A percentile compares a stretch with the other conserved stretches of the same genome.
Conservation (phyloP, 768 basidiomycete genomes). For the Saitozyma sp. region DNA sequence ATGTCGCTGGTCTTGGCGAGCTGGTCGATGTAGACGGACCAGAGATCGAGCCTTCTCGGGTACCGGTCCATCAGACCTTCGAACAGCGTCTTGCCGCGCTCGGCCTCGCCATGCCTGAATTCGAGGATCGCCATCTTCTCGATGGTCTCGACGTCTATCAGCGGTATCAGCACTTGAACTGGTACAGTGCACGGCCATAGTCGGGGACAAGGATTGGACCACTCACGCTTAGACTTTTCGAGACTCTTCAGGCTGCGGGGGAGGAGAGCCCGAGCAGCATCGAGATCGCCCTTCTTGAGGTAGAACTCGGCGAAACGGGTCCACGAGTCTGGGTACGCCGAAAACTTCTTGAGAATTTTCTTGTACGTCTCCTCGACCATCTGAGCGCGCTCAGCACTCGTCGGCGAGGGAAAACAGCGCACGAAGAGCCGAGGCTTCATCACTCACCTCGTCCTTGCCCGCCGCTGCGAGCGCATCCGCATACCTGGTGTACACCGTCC, state of each 20-base stretch:
- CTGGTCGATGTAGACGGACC: constrained; percentile 97
- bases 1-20: constrained; percentile 78
- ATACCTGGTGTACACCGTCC: constrained; percentile 80
- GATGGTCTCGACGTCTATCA: constrained; percentile 86
- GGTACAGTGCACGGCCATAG: too few species aligned
- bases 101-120: constrained; percentile 89
- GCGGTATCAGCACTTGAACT: background rate
- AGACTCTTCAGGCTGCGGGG: constrained; percentile 85
- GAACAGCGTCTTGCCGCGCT: constrained; percentile 92
- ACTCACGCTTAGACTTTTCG: constrained; percentile 89
- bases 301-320: constrained; percentile 75
- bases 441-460: constrained; percentile 71
- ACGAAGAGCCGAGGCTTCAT: background rate
- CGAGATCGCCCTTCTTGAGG: constrained; percentile 71
- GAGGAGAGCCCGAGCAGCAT: constrained; percentile 80
- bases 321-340: constrained; percentile 91
- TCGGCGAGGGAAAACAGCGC: background rate
- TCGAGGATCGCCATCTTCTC: constrained; percentile 93
- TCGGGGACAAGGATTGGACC: background rate
- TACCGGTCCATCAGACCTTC: constrained; percentile 96
- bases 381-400: constrained; percentile 54
- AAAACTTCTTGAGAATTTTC: constrained; percentile 89
- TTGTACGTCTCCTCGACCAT: constrained; percentile 91
- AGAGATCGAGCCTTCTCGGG: constrained; percentile 90
- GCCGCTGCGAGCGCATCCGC: constrained; percentile 81